A percentile compares a stretch with the other conserved stretches of the same genome.
phyloP scores from a whole-genome alignment of 768 basidiomycete species.

The Tricholoma bakamatsutake region DNA sequence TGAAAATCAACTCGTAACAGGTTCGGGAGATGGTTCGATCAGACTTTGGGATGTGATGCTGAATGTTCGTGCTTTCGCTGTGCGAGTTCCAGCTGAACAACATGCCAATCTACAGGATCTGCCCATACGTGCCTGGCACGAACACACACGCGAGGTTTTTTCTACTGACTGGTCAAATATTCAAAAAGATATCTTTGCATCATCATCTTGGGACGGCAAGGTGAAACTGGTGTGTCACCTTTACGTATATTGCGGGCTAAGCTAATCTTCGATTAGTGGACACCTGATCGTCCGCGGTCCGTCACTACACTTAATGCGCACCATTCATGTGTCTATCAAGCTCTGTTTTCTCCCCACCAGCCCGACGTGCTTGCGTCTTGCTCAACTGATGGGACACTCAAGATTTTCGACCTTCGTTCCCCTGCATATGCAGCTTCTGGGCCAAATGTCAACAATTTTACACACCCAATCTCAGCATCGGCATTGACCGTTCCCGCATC shows the following conservation, averaged over 20 bases:
- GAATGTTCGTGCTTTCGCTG: slow-evolving; percentile 45
- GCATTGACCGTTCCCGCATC: slow-evolving; percentile 76
- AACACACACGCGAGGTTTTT: slow-evolving; percentile 90
- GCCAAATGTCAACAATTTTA: slow-evolving; percentile 50
- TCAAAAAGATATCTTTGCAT: slow-evolving; percentile 81
- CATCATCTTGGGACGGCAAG: slow-evolving; percentile 88
- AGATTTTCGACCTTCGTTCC: slow-evolving; percentile 72
- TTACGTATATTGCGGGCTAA: not conserved
- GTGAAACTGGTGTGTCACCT: slow-evolving; percentile 70
- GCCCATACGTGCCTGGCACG: slow-evolving; percentile 90
- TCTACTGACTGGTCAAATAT: slow-evolving; percentile 95
- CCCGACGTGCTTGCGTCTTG: slow-evolving; percentile 78
- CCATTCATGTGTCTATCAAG: slow-evolving; percentile 80
- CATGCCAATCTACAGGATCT: slow-evolving; percentile 51
- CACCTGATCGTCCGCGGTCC: slow-evolving; percentile 74
- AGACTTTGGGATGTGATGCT: slow-evolving; percentile 87
- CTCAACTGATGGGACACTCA: slow-evolving; percentile 81
- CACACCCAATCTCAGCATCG: slow-evolving; percentile 61
- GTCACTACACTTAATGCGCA: slow-evolving; percentile 81
- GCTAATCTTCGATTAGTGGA: slow-evolving; percentile 56
- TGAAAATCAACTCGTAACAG: slow-evolving; percentile 88
- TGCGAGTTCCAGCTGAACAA: not conserved
- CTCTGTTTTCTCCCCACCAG: slow-evolving; percentile 88
- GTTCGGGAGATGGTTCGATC: slow-evolving; percentile 86
- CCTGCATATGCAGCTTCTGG: slow-evolving; percentile 52